phyloP scores from a whole-genome alignment of 495 filamentous ascomycete species.

The Rhizodiscina lignyota region DNA sequence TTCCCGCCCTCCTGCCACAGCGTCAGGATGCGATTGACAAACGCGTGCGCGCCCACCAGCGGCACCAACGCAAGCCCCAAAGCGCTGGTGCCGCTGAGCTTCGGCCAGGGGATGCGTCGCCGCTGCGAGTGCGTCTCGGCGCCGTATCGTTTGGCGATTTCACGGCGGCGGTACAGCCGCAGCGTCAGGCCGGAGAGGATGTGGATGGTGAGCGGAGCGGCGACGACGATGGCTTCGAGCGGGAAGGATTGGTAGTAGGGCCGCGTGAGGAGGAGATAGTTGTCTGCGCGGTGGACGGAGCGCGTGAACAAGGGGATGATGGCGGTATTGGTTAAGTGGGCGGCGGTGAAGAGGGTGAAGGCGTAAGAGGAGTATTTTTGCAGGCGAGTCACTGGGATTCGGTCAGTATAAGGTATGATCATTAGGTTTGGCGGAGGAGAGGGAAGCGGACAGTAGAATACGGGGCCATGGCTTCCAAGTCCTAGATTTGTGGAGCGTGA shows the following conservation, averaged over 20 bases:
- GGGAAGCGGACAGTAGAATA: constrained; percentile 16
- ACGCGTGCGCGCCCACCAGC: constrained; percentile 48
- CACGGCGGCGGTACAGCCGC: constrained; percentile 52
- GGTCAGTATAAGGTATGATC: constrained; percentile 4
- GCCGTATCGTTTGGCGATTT: constrained; percentile 54
- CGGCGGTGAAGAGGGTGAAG: constrained; percentile 56
- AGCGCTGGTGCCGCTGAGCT: constrained; percentile 42
- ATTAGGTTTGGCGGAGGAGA: not conserved
- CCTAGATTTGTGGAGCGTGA: constrained; percentile 17
- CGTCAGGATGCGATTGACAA: constrained; percentile 56
- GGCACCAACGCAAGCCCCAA: constrained; percentile 52
- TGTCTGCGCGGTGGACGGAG: constrained; percentile 34
- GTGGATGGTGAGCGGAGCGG: constrained; percentile 37
- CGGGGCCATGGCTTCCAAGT: constrained; percentile 17
- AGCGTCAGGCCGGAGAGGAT: constrained; percentile 52
- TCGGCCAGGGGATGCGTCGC: constrained; percentile 42
- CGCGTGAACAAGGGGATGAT: constrained; percentile 42
- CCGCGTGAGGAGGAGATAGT: constrained; percentile 44
- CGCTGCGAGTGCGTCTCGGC: constrained; percentile 30
- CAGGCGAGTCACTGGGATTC: constrained; percentile 47
- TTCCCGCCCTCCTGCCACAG: constrained; percentile 63
- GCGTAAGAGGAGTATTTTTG: constrained; percentile 82
- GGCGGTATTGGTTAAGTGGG: constrained; percentile 58
- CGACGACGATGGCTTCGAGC: constrained; percentile 47
- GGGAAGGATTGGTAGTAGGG: constrained; percentile 66